A percentile compares a stretch with the other conserved stretches of the same genome.
Evolutionary conservation across 257 asterid genomes (phyloP).

Genomic region (Solanum corneliomulleri): DNA sequence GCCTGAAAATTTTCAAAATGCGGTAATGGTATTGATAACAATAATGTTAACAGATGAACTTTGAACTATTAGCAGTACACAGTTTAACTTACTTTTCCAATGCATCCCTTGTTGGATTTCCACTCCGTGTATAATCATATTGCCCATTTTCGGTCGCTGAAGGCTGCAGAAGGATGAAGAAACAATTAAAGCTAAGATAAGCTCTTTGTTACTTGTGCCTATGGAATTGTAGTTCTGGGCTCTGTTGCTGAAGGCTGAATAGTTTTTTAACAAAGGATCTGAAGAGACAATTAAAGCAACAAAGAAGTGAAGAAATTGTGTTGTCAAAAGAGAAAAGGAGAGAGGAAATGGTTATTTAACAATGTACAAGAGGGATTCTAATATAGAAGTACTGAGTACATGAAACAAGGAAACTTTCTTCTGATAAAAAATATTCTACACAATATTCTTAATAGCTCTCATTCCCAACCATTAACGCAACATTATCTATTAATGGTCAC

Average conservation of each 20-base stretch:
- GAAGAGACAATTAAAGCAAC: neutral
- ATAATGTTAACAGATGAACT: neutral
- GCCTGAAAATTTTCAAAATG: slow-evolving; percentile 33
- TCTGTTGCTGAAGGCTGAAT: neutral
- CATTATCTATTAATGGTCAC: neutral
- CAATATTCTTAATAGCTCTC: neutral
- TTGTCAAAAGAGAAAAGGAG: neutral
- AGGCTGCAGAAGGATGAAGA: slow-evolving; percentile 43
- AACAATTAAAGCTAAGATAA: neutral
- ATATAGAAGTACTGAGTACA: neutral
- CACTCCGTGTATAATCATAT: slow-evolving; percentile 95
- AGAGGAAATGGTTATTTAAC: neutral
- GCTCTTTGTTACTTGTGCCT: neutral
- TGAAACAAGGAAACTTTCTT: neutral
- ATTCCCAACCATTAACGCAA: neutral
- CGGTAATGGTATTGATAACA: neutral
- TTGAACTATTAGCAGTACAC: neutral
- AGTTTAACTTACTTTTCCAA: slow-evolving; percentile 56
- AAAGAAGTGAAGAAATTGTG: neutral
- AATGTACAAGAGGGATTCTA: neutral
- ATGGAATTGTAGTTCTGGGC: neutral
- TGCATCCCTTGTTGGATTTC: slow-evolving; percentile 90
- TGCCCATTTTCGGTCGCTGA: slow-evolving; percentile 69
- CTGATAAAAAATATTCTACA: neutral
- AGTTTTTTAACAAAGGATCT: neutral